Base-by-base conservation (phyloP, 352 stramenopile species). In the Phytophthora sansomeana region DNA sequence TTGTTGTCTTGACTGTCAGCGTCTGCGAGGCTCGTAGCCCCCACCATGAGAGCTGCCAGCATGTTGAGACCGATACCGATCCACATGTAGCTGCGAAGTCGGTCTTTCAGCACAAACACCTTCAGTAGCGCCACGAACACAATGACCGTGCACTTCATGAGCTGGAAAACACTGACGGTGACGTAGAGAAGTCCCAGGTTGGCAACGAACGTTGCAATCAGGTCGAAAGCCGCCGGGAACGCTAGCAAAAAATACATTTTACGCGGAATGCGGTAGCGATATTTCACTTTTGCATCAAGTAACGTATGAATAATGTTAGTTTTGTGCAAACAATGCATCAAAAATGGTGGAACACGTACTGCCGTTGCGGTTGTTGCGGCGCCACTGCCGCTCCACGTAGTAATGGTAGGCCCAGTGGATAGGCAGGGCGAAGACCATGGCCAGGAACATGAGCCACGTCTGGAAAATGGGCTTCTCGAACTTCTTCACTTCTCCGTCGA, bases 91-190 rank as follows among this genome's bases (percentile, higher is more conserved):
- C 71, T 85, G 35, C 87, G 71, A 39, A 99, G 81, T 35, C 88
- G 81, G 64, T 98, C 88, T 39, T 92, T 90, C 0, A 99, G 72
- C 19, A 97, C 86, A 49, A 97, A 90, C 21, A 98, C 93, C 67
- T 99, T 99, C 58, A 99, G 90, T 28, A 99, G 69, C 13, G 97
- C 97, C 32, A 99, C 97, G 61, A 99, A 98, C 67, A 99, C 96
- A 75, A 99, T 99, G 47, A 98, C 93, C 6, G 83, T 92, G 77
- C 85, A 93, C 66, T 93, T 96, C 80, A 96, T 90, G 41, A 96
- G 67, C 70, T 96, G 86, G 59, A 95, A 98, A 1, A 96, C 89
- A 62, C 83, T 94, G 44, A 97, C 90, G 3, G 85, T 94, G 16
- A 97, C 77, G 70, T 98, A 98, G 36, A 95, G 77, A 21, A 99